These are phyloP conservation scores for Eutypa lata DNA, from an alignment of 2,329 filamentous ascomycete species.

Conservation along the genomic window DNA sequence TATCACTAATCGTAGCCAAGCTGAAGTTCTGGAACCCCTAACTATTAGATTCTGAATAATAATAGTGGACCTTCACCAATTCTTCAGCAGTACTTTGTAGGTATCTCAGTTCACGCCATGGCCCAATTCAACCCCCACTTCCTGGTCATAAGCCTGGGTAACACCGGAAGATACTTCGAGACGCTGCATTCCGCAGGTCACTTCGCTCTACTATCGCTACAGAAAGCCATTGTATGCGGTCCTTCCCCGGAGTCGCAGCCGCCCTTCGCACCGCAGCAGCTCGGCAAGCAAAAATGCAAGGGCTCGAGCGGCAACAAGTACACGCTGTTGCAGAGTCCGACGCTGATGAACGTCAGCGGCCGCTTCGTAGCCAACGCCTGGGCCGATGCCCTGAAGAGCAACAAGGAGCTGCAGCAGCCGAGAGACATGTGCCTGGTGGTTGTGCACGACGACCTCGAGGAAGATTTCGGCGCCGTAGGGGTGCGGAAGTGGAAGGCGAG, in stretches of 20 bases:
- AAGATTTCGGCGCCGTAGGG: constrained; percentile 63
- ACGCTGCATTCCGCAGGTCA: constrained; percentile 90
- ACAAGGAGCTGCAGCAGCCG: constrained; percentile 19
- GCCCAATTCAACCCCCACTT: constrained; percentile 46
- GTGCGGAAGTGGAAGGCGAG: constrained; percentile 62
- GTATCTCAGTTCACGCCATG: not conserved
- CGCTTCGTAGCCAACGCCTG: constrained; percentile 65
- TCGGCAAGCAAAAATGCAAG: constrained; percentile 49
- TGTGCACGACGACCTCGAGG: constrained; percentile 86
- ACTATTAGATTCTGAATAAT: too few relatives aligned
- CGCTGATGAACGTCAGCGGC: constrained; percentile 83
- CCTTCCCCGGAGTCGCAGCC: constrained; percentile 42
- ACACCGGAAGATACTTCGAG: constrained; percentile 69
- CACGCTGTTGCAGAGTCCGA: constrained; percentile 71
- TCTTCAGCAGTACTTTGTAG: not conserved
- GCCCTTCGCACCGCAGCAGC: constrained; percentile 42
- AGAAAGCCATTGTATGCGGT: constrained; percentile 40
- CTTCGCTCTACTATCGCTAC: constrained; percentile 64
- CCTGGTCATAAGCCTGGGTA: constrained; percentile 84
- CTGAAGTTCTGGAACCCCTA: too few relatives aligned
- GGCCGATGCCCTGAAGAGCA: constrained; percentile 52
- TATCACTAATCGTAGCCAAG: too few relatives aligned
- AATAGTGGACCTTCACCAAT: too few relatives aligned
- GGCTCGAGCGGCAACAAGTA: constrained; percentile 49
- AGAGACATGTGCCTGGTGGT: constrained; percentile 58